Evolutionary conservation across 2,329 filamentous ascomycete genomes (phyloP), one percentile per base, ranked within the genome.

Genomic region (Aspergillus sp.): DNA sequence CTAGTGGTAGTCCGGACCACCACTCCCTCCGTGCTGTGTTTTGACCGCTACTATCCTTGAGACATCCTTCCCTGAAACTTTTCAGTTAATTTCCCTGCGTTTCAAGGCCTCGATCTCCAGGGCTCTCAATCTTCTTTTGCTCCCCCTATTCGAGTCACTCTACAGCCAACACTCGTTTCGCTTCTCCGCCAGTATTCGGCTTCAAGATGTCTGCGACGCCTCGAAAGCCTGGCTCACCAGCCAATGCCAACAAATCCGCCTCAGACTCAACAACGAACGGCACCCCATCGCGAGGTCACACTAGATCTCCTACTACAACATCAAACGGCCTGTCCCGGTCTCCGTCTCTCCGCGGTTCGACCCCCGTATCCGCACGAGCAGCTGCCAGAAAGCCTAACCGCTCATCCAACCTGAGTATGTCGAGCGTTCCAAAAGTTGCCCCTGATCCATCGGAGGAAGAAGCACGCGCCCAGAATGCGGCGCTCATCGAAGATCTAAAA

Each of bases 401-500:
- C 33, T 30, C 27, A 30, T 77, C 74, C 48, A 75, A 75, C 51
- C 69, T 78, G 45, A 78, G 74, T 67, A 74, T 73, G 66, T 77
- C 73, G 37, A 77, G 70, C 56, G 71, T 77, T 24, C 73, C 80
- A 61, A 79, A 78, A 57, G 70, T 73, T 48, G 70, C 74, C 42
- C 77, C 81, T 51, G 82, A 83, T 59, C 80, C 80, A 34, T 74
- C 74, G 49, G 87, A 90, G 56, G 83, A 91, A 63, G 89, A 93
- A 51, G 87, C 87, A 61, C 87, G 89, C 65, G 91, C 90, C 17
- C 91, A 95, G 75, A 88, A 89, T 61, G 82, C 91, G 42, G 88
- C 90, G 15, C 79, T 90, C 56, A 83, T 96, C 58, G 90, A 96
- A 63, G 92, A 97, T 63, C 79, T 97, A 58, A 92, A 91, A 76